A percentile compares a stretch with the other conserved stretches of the same genome.
phyloP scores from a whole-genome alignment of 73 alveolate species.

The Symbiodinium natans region DNA sequence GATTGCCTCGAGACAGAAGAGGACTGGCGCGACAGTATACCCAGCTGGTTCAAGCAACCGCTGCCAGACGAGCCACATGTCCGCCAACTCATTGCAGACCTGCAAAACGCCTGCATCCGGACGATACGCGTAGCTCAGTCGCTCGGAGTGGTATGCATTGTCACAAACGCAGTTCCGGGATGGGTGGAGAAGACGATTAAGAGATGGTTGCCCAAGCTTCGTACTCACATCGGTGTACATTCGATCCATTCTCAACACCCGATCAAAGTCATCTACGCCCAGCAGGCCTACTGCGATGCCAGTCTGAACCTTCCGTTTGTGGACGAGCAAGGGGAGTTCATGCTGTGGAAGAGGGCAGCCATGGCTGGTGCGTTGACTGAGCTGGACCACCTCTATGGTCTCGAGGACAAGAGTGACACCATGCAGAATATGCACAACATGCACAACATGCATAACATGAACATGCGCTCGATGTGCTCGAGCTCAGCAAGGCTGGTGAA shows the following conservation, averaged over 20 bases:
- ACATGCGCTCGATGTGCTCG: not conserved
- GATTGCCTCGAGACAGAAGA: constrained; percentile 31
- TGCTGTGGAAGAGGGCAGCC: constrained; percentile 80
- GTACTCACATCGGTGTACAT: constrained; percentile 41
- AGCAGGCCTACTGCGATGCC: constrained; percentile 48
- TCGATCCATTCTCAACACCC: constrained; percentile 32
- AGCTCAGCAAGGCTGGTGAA: not conserved
- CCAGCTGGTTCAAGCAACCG: constrained; percentile 85
- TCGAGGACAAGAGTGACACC: not conserved
- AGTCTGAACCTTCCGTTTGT: constrained; percentile 23
- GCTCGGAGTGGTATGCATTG: constrained; percentile 64
- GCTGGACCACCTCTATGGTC: constrained; percentile 47
- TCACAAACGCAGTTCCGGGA: constrained; percentile 87
- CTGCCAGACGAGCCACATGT: constrained; percentile 90
- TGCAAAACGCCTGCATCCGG: constrained; percentile 25
- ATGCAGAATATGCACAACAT: not conserved
- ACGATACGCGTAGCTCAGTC: constrained; percentile 7
- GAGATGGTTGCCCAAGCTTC: constrained; percentile 76
- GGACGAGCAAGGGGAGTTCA: constrained; percentile 68
- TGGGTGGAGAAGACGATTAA: constrained; percentile 93
- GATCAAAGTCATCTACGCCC: constrained; percentile 65
- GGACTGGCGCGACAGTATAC: constrained; percentile 71
- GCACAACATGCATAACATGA: no score
- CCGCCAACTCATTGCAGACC: constrained; percentile 32
- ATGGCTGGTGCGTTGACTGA: constrained; percentile 55